Percentiles rank a stretch among this genome's conserved stretches.
phyloP scores from a whole-genome alignment of 2,329 filamentous ascomycete genomes.

The Myriosclerotinia duriaeana region DNA sequence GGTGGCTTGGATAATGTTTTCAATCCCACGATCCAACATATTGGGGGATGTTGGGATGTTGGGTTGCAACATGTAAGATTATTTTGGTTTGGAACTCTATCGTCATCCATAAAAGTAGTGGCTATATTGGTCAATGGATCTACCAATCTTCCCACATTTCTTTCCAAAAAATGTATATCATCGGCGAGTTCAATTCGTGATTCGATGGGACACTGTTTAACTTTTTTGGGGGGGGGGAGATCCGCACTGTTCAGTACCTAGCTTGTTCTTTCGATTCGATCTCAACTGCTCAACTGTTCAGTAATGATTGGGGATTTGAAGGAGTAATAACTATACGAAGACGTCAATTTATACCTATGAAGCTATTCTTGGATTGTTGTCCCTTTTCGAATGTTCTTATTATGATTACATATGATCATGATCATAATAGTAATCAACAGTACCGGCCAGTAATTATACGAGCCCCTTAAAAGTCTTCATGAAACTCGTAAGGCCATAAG shows the following conservation, averaged over 20 bases:
- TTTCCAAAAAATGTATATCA: background rate
- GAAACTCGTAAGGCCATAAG: slow-evolving; percentile 1
- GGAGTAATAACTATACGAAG: background rate
- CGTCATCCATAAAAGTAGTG: background rate
- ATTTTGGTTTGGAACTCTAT: background rate
- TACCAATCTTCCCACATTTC: background rate
- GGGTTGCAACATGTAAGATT: background rate
- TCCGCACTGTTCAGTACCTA: slow-evolving; percentile 25
- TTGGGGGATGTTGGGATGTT: too few species aligned
- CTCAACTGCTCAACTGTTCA: too few species aligned
- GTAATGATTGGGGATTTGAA: background rate
- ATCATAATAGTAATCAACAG: too few species aligned
- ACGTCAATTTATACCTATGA: background rate
- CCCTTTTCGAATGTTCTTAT: too few species aligned
- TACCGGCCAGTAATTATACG: background rate
- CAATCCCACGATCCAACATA: background rate
- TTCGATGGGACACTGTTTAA: background rate
- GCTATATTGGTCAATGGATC: background rate
- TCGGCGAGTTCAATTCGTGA: background rate
- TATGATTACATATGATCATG: too few species aligned
- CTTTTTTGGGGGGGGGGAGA: background rate
- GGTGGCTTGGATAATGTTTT: slow-evolving; percentile 15
- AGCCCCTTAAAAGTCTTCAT: background rate
- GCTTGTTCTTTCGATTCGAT: slow-evolving; percentile 15
- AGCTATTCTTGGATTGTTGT: too few species aligned